Evolutionary conservation across 306 rosid species (phyloP), one percentile per base, ranked within the genome.

Genomic region (Ammopiptanthus mongolicus): DNA sequence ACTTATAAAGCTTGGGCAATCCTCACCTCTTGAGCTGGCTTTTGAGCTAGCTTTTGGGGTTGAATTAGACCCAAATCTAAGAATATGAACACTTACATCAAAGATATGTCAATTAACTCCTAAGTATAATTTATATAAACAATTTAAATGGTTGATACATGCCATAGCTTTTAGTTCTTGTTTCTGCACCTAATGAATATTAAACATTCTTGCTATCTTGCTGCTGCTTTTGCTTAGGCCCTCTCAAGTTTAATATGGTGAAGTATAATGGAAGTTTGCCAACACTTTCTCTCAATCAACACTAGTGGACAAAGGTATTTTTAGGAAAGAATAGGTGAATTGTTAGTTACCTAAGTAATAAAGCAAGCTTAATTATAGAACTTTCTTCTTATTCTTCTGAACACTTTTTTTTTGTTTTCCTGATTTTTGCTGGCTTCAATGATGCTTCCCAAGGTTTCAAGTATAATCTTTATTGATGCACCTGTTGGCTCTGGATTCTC

Each of bases 241-340:
- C 88, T 5, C 6, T 79, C 13, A 41, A 21, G 25, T 79, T 79
- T 53, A 82, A 76, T 13, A 46, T 34, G 56, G 71, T 75, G 5
- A 63, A 79, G 68, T 82, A 71, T 47, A 79, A 85, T 53, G 84
- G 84, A 6, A 80, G 78, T 48, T 34, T 79, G 25, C 83, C 86
- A 18, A 61, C 77, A 22, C 61, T 82, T 2, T 64, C 70, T 39
- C 70, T 39, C 70, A 41, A 64, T 64, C 70, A 15, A 41, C 18
- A 64, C 19, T 64, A 52, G 5, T 39, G 70, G 70, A 64, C 70
- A 4, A 64, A 64, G 52, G 69, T 63, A 37, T 18, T 10, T 63
- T 34, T 33, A 15, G 23, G 13, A 60, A 60, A 60, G 0, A 33
- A 33, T 15, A n/a, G 5, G 46, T 60, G 23, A 37, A 34, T 31